These are phyloP conservation scores for Phytophthora hibernalis DNA, from an alignment of 352 stramenopile species.

Conservation along the genomic window DNA sequence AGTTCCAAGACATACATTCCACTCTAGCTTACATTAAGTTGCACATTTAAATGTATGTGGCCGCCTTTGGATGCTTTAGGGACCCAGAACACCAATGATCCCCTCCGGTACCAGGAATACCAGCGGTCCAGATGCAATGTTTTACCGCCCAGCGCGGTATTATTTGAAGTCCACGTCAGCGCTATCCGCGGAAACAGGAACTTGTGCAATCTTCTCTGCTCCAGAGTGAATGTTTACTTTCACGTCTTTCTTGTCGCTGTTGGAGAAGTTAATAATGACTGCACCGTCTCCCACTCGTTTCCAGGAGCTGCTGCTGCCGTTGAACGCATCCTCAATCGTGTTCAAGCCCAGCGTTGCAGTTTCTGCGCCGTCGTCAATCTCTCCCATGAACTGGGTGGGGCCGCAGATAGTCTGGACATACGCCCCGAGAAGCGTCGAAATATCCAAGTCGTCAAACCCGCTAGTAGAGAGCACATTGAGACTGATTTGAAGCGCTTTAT, in stretches of 20 bases:
- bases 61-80: conserved; percentile 39
- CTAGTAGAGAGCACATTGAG: conserved; percentile 42
- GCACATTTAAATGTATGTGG: conserved; percentile 45
- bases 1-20: too few relatives aligned
- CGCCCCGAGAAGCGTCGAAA: conserved; percentile 42
- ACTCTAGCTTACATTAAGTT: conserved; percentile 52
- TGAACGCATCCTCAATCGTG: conserved; percentile 45
- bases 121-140: conserved; percentile 70
- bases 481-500: conserved; percentile 42
- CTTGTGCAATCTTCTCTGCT: conserved; percentile 34
- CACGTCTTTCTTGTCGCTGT: conserved; percentile 33
- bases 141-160: conserved; percentile 47
- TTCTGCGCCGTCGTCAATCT: conserved; percentile 52
- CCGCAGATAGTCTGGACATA: conserved; percentile 62
- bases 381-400: conserved; percentile 47
- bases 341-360: conserved; percentile 45
- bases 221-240: conserved; percentile 49
- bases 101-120: conserved; percentile 60
- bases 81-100: conserved; percentile 62
- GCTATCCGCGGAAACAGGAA: conserved; percentile 33
- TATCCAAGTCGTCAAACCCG: conserved; percentile 45
- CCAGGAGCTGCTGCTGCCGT: conserved; percentile 42
- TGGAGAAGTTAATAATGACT: conserved; percentile 29
- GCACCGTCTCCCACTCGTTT: conserved; percentile 16
- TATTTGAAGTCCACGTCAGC: conserved; percentile 37